Evolutionary conservation across 192 early-diverging fungal species (phyloP), one percentile per base, ranked within the genome.

Genomic region (Chytriomyces sp.): DNA sequence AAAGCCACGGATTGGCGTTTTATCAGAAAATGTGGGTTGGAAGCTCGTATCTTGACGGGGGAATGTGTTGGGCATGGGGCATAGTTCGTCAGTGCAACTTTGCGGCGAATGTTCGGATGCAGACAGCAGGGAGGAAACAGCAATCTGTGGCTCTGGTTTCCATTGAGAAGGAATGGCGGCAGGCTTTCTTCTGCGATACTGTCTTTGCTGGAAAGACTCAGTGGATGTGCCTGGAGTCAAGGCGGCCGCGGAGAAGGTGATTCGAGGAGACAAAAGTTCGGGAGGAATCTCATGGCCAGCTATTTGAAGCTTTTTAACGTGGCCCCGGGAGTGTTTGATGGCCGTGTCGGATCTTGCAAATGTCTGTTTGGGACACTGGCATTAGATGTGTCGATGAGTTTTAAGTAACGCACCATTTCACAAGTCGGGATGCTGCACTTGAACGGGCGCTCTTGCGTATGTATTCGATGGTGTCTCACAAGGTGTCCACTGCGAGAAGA

Each of bases 371-470:
- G 18, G 7, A 18, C 9, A 18, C 0, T 5, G 62, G 7, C 44
- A 28, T n/a, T 53, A n/a, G 28, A 7, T 35, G n/a, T 13, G 11
- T 35, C 23, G 18, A 74, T 10, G 9, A 18, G 45, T n/a, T 43
- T 18, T n/a, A 18, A 20, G 44, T 3, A 24, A 49, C 74, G 28
- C 48, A 67, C 74, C 74, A 76, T 66, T 9, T 61, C 50, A 53
- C 74, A 76, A 23, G 4, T 10, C 10, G 61, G 62, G 5, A 76
- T 24, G 8, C 64, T 47, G 35, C 74, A 76, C 35, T 66, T 76
- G 62, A 66, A 76, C 62, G 74, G 74, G 6, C 74, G 24, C 28
- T 65, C 74, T 20, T 64, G 61, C 5, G 74, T 76, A 65, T 76
- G 74, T 44, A 76, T 76, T 16, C 74, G 43, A 10, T 11, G 10